Evolutionary conservation across 352 stramenopile genomes (phyloP), one percentile per base, ranked within the genome.

Genomic region (Phytophthora macrochlamydospora): DNA sequence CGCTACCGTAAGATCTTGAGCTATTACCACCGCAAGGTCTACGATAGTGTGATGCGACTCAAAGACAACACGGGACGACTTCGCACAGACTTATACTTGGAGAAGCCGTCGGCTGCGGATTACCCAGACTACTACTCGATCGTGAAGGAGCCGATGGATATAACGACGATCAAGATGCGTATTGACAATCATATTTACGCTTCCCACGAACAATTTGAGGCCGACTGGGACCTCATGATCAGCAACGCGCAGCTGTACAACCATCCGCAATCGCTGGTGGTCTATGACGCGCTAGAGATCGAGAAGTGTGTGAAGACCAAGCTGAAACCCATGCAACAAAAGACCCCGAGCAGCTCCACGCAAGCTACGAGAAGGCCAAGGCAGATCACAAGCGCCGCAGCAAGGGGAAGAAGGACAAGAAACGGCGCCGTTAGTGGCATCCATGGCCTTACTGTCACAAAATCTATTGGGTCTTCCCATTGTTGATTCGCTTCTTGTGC

Each of bases 41-140:
- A 92, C 45, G 88, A 96, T 42, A 84, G 76, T n/a, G 86, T 94
- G 42, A 52, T 93, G 44, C 93, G 91, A 72, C 77, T 93, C 14
- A 84, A 85, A 30, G 88, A 96, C 35, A 64, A 71, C 9, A 89
- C 73, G 0, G 88, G 88, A 3, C 88, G 82, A 4, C 57, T 85
- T n/a, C 86, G 88, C 7, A 83, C 78, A 2, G 80, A 91, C 29
- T 53, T 94, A 51, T 96, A 91, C 58, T 53, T 94, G 58, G 88
- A 92, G 37, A 93, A 91, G 56, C 88, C 88, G 11, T 94, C 88
- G 33, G 76, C 85, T 14, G 37, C 80, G 12, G 86, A 94, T 54
- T 96, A 96, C 54, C 88, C 88, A 28, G 92, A 97, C 68, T 98
- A 98, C 62, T 97, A 97, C 66, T 70, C 85, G 48, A 90, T 97